Percentiles rank a stretch among this genome's conserved stretches.
phyloP scores from a whole-genome alignment of 176 grass and related monocot genomes.

The Paspalum vaginatum region DNA sequence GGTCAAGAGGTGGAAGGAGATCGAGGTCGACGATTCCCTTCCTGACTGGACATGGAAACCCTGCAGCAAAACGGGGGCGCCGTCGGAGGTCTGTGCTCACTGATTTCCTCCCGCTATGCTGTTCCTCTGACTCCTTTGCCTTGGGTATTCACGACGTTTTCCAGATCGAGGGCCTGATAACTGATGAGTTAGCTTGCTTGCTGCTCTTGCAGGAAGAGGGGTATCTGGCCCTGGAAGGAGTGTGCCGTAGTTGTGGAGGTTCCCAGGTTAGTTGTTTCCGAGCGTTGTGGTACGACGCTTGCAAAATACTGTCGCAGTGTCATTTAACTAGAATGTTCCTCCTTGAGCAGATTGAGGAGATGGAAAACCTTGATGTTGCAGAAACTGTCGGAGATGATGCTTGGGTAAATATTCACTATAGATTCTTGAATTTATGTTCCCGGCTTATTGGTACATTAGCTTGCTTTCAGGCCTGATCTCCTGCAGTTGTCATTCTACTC shows the following conservation, averaged over 20 bases:
- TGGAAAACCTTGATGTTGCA: not conserved
- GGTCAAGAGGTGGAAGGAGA: slow-evolving; percentile 62
- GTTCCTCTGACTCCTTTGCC: not conserved
- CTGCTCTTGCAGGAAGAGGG: slow-evolving; percentile 52
- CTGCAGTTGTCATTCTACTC: not conserved
- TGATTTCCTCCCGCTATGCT: not conserved
- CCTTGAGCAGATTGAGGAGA: slow-evolving; percentile 39
- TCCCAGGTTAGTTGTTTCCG: slow-evolving; percentile 39
- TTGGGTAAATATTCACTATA: slow-evolving; percentile 57
- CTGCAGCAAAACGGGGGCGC: slow-evolving; percentile 46
- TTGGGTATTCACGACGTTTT: too few relatives aligned
- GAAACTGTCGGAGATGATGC: slow-evolving; percentile 43
- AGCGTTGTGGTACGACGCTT: not conserved
- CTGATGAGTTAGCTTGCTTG: slow-evolving; percentile 1
- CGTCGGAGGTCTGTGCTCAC: slow-evolving; percentile 38
- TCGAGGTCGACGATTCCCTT: slow-evolving; percentile 46
- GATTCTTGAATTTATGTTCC: not conserved
- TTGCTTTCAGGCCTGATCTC: slow-evolving; percentile 9
- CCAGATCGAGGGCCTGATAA: not conserved
- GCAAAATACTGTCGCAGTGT: not conserved
- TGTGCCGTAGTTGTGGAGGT: slow-evolving; percentile 22
- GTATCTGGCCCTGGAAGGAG: slow-evolving; percentile 69
- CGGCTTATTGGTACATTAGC: not conserved
- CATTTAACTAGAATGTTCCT: slow-evolving; percentile 4
- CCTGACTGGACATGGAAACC: slow-evolving; percentile 75